Evolutionary conservation across 2,329 filamentous ascomycete species (phyloP), one percentile per base, ranked within the genome.

Genomic region (Teratosphaeria gauchensis): DNA sequence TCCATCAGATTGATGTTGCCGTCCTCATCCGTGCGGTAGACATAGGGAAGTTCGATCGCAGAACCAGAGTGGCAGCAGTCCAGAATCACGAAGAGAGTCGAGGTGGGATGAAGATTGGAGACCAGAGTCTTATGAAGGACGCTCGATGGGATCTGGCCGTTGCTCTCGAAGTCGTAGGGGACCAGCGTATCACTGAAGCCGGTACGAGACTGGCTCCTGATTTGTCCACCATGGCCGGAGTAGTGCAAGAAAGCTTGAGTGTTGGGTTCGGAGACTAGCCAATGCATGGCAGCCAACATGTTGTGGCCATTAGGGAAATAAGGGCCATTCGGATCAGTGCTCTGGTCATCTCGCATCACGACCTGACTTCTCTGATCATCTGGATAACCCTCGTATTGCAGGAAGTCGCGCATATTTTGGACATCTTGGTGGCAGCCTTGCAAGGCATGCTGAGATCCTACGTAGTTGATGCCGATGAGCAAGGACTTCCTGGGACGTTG

Each of bases 61-160:
- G 81, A 83, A 32, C 82, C 82, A 1, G 79, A 82, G 68, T 85
- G 83, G 65, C 83, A 85, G 69, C 82, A 85, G 67, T 85, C 83
- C 64, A 85, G 79, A 31, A 85, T 71, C 62, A 83, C 76, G 65
- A 81, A 82, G 14, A 84, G 73, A 1, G 78, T 78, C 62, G 77
- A 79, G 12, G 71, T 74, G 0, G 79, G 75, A 24, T 80, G 76
- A 69, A 84, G 73, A 1, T 72, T 71, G 0, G 78, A 78, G 19
- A 84, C 78, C 9, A 84, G 76, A 54, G 76, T 74, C 53, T 76
- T 72, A 65, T 84, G 82, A 16, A 84, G 70, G 59, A 75, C 73
- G 14, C 77, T 77, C 64, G 77, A 81, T 33, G 75, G 75, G 33
- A 84, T 78, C 65, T 84, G 82, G 0, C 82, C 82, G 2, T 72